Evolutionary conservation across 108 stramenopile genomes (phyloP), one percentile per base, ranked within the genome.

Genomic region (Craspedostauros australis): DNA sequence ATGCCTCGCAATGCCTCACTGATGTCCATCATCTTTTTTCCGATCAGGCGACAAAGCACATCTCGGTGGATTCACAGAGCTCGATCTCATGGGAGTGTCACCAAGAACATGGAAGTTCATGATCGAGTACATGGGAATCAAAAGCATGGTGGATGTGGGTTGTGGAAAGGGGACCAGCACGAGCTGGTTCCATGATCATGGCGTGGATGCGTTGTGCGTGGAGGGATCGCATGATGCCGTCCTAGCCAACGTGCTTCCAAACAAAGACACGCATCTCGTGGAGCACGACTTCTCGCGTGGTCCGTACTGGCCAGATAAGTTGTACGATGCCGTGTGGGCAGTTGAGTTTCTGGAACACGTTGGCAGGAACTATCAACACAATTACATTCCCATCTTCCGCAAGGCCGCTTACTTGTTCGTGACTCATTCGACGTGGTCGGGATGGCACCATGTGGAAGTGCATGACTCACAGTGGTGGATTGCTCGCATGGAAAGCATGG

Each of bases 261-360:
- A 70, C 46, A 26, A 40, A 21, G 39, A 60, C 12, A 78, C 50
- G 21, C 40, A 37, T 20, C 11, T 68, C 11, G 50, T 58, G 2
- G 83, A 84, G 52, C 84, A 86, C 41, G 84, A 86, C 39, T 82
- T 80, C 51, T 58, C 64, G 11, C 40, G 81, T 41, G 91, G 91
- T 34, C 91, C 91, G 22, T 93, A 82, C 82, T 93, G 91, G 91
- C 91, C 91, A 7, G 68, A 50, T 4, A 29, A 74, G 4, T 88
- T 86, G 0, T 78, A 81, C n/a, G 86, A 88, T 66, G 83, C 82
- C 4, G 86, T 66, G 1, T 93, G 86, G 86, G 63, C 62, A 18
- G 86, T 88, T 7, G 91, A 93, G 49, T 86, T 86, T 26, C 33
- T 74, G 43, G 73, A 74, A 46, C 62, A 63, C 37, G 72, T 72